Evolutionary conservation across 2,329 filamentous ascomycete genomes (phyloP).

Genomic region (Pyrenochaeta sp.): DNA sequence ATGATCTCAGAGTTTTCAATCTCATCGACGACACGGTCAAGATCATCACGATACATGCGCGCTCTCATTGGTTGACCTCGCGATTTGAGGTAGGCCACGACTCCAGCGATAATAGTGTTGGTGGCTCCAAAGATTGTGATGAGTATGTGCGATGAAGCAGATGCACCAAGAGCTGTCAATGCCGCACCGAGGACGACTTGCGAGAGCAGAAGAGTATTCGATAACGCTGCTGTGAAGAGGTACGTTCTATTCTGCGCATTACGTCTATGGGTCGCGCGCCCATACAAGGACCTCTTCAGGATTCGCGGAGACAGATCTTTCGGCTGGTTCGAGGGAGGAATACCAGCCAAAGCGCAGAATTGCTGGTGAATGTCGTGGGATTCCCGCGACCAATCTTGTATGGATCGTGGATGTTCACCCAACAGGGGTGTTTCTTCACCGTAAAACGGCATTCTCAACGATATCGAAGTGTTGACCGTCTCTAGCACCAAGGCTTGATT

Average conservation of each 20-base stretch:
- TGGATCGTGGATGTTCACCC: background rate
- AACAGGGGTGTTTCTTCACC: constrained; percentile 4
- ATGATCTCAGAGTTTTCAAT: constrained; percentile 52
- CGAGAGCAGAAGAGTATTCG: constrained; percentile 47
- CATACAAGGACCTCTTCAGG: constrained; percentile 44
- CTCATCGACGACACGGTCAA: constrained; percentile 51
- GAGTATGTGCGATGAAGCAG: constrained; percentile 42
- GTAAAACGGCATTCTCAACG: background rate
- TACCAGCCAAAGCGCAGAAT: constrained; percentile 45
- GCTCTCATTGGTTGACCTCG: constrained; percentile 51
- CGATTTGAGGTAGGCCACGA: constrained; percentile 51
- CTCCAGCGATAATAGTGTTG: constrained; percentile 52
- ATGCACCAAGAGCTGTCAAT: constrained; percentile 50
- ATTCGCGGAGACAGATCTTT: constrained; percentile 7
- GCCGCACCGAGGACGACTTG: constrained; percentile 52
- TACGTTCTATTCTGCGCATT: constrained; percentile 44
- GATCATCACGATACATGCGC: constrained; percentile 51
- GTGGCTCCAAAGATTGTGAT: constrained; percentile 51
- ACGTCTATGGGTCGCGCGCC: constrained; percentile 42
- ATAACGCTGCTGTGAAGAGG: constrained; percentile 45
- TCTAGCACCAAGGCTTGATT: too few relatives aligned
- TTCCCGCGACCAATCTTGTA: background rate
- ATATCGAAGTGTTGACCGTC: too few relatives aligned
- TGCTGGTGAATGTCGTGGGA: constrained; percentile 32
- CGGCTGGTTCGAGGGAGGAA: constrained; percentile 29